Evolutionary conservation across 1,284 basidiomycete genomes (phyloP).

Genomic region (Coniferiporia weirii): DNA sequence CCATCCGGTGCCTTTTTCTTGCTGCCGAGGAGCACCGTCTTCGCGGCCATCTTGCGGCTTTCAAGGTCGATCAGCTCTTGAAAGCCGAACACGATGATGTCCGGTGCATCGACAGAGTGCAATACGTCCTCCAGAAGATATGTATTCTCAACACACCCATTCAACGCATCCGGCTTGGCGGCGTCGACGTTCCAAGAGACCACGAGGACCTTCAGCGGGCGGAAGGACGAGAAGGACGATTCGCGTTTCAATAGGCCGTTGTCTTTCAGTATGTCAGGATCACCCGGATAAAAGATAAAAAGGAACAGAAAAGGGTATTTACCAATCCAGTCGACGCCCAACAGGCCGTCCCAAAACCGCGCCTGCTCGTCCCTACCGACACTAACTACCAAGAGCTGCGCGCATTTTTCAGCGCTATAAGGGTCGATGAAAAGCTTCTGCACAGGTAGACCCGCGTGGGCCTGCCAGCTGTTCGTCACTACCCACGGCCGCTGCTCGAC

Average conservation of each 20-base stretch:
- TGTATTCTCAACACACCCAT: constrained; percentile 55
- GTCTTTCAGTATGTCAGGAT: constrained; percentile 39
- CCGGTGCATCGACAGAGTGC: constrained; percentile 66
- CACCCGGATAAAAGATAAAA: constrained; percentile 5
- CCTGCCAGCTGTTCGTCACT: constrained; percentile 86
- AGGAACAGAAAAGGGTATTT: constrained; percentile 27
- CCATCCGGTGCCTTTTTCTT: constrained; percentile 32
- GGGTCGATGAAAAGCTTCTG: constrained; percentile 67
- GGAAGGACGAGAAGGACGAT: constrained; percentile 72
- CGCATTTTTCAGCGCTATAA: constrained; percentile 59
- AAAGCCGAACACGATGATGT: constrained; percentile 91
- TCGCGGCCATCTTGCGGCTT: constrained; percentile 85
- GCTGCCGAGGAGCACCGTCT: constrained; percentile 75
- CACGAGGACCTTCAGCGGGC: constrained; percentile 74
- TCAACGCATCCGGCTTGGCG: constrained; percentile 72
- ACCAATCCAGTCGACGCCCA: constrained; percentile 86
- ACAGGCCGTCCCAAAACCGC: constrained; percentile 86
- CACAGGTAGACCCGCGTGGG: constrained; percentile 80
- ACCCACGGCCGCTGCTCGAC: constrained; percentile 71
- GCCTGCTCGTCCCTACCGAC: constrained; percentile 74
- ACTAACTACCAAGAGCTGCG: constrained; percentile 69
- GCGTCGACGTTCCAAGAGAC: constrained; percentile 95
- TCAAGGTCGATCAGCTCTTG: constrained; percentile 96
- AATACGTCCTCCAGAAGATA: constrained; percentile 72
- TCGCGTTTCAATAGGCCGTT: constrained; percentile 73